These are phyloP conservation scores for Dictyostelium intermedium DNA, from an alignment of 78 protist species.

Conservation along the genomic window DNA sequence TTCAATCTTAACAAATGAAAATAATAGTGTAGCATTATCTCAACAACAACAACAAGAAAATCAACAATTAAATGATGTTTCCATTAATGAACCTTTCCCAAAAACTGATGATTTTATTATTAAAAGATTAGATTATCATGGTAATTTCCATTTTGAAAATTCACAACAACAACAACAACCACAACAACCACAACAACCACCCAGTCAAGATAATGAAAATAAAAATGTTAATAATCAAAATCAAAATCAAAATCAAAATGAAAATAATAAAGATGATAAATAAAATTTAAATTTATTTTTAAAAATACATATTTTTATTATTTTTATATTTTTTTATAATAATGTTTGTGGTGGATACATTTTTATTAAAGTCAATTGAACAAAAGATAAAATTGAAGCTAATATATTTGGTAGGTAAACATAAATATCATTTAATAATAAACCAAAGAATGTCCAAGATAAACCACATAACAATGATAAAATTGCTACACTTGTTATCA, in stretches of 20 bases:
- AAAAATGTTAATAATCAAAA: background rate
- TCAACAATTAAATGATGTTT: background rate
- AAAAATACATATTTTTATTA: background rate
- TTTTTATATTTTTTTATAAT: background rate
- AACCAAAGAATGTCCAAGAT: constrained; percentile 20
- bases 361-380: background rate
- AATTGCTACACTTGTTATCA: constrained; percentile 17
- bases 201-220: background rate
- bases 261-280: background rate
- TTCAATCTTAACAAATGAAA: background rate
- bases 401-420: constrained; percentile 38
- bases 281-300: background rate
- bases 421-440: constrained; percentile 8
- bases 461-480: background rate
- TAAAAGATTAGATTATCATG: constrained; percentile 67
- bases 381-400: constrained; percentile 14
- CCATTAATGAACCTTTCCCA: constrained; percentile 66
- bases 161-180: background rate
- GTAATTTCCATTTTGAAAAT: constrained; percentile 52
- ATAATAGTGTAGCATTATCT: background rate
- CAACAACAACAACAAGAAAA: background rate
- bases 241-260: no score
- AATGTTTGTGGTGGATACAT: constrained; percentile 8
- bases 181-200: background rate
- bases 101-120: constrained; percentile 53